A percentile compares a stretch with the other conserved stretches of the same genome.
Evolutionary conservation across 441 rosid genomes (phyloP).

Genomic region (Euphorbia corollata): DNA sequence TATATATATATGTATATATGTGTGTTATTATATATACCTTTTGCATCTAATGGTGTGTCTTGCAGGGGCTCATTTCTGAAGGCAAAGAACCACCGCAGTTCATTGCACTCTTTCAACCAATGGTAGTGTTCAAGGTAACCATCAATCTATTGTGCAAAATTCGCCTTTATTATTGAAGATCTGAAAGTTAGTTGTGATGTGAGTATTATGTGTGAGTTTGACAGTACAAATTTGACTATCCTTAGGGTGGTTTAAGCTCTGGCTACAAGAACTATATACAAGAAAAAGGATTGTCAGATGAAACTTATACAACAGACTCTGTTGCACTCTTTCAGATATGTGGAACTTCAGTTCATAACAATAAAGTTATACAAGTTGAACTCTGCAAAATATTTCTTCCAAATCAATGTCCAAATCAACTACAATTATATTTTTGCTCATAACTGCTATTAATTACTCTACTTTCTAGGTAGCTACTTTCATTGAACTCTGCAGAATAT

Average conservation of each 20-base stretch:
- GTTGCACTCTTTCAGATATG: slow-evolving; percentile 76
- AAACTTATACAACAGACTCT: slow-evolving; percentile 62
- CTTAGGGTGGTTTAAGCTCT: slow-evolving; percentile 89
- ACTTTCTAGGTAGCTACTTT: slow-evolving; percentile 71
- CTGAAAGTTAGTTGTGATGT: slow-evolving; percentile 11
- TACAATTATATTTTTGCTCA: not conserved
- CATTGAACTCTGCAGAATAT: slow-evolving; percentile 75
- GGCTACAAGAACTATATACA: slow-evolving; percentile 60
- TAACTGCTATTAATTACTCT: not conserved
- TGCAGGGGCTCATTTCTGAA: slow-evolving; percentile 80
- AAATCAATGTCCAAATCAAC: slow-evolving; percentile 27
- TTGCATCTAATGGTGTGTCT: slow-evolving; percentile 27
- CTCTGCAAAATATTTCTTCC: too few species aligned
- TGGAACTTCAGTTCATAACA: slow-evolving; percentile 73
- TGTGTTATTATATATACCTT: too few species aligned
- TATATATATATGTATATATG: too few species aligned
- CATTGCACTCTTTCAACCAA: slow-evolving; percentile 86
- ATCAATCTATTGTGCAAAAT: slow-evolving; percentile 10
- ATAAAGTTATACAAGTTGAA: slow-evolving; percentile 77
- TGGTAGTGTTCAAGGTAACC: slow-evolving; percentile 86
- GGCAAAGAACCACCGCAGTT: slow-evolving; percentile 97
- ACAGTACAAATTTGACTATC: slow-evolving; percentile 17
- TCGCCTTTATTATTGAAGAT: slow-evolving; percentile 12
- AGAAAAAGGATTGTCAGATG: slow-evolving; percentile 62
- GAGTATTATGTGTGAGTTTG: slow-evolving; percentile 13